phyloP scores from a whole-genome alignment of 2,329 filamentous ascomycete genomes.

The Calonectria pteridis region DNA sequence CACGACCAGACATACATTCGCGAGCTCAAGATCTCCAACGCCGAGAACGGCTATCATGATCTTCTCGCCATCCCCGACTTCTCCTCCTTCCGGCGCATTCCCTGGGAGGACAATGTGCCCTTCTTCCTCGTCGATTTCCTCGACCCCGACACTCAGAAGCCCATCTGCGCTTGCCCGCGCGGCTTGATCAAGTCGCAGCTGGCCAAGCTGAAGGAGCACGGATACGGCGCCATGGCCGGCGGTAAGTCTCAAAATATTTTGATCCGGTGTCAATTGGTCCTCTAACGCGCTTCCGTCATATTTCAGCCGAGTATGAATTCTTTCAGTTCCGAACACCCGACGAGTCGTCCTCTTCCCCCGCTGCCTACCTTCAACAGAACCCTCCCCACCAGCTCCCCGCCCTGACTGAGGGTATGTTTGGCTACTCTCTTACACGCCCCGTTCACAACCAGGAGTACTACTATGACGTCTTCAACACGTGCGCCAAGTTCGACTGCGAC shows the following conservation, averaged over 20 bases:
- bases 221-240: conserved; percentile 90
- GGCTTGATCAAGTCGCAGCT: conserved; percentile 78
- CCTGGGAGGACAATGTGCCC: conserved; percentile 89
- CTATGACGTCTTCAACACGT: conserved; percentile 87
- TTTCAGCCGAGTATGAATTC: conserved; percentile 91
- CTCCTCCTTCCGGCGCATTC: conserved; percentile 82
- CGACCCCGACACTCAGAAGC: conserved; percentile 80
- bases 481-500: conserved; percentile 80
- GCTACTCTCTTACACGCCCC: conserved; percentile 88
- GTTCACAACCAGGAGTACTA: conserved; percentile 94
- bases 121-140: conserved; percentile 88
- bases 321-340: conserved; percentile 85
- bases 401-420: conserved; percentile 95
- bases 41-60: conserved; percentile 90
- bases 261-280: not conserved
- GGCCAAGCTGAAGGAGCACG: conserved; percentile 74
- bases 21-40: conserved; percentile 89
- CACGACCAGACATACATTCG: conserved; percentile 90
- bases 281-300: not conserved
- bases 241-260: conserved; percentile 66
- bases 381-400: conserved; percentile 79
- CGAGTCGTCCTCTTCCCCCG: conserved; percentile 71
- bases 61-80: conserved; percentile 86
- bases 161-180: conserved; percentile 83
- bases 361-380: conserved; percentile 80